A percentile compares a stretch with the other conserved stretches of the same genome.
phyloP scores from a whole-genome alignment of 2,329 filamentous ascomycete species.

The Penicillium sp. region DNA sequence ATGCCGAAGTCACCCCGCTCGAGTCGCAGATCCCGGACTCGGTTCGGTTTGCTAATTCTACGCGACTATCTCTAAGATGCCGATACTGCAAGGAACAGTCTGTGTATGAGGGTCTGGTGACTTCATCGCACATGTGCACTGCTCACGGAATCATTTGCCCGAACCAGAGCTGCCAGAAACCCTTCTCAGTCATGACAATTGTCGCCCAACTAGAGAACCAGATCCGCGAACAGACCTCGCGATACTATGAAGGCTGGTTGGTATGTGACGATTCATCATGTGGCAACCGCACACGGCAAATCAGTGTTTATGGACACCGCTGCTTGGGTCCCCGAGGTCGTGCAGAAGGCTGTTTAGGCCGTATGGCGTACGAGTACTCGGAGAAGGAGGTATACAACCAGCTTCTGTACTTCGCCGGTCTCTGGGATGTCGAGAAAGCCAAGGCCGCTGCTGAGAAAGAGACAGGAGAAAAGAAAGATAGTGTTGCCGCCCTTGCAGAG shows the following conservation, averaged over 20 bases:
- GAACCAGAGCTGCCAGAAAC: conserved; percentile 58
- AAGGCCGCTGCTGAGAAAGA: conserved; percentile 53
- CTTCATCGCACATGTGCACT: conserved; percentile 60
- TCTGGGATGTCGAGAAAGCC: conserved; percentile 90
- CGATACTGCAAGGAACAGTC: conserved; percentile 71
- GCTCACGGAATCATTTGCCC: conserved; percentile 74
- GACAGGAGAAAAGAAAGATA: conserved; percentile 58
- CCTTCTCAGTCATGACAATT: conserved; percentile 68
- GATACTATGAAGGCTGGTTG: conserved; percentile 91
- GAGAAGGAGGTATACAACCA: conserved; percentile 96
- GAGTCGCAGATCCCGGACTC: conserved; percentile 93
- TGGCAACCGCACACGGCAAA: conserved; percentile 80
- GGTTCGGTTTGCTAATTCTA: conserved; percentile 80
- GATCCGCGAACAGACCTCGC: conserved; percentile 71
- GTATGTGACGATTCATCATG: conserved; percentile 87
- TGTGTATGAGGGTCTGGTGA: conserved; percentile 71
- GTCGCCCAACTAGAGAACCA: conserved; percentile 85
- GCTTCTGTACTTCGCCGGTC: conserved; percentile 75
- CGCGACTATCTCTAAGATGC: conserved; percentile 74
- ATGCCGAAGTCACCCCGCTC: conserved; percentile 78
- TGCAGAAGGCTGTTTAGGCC: conserved; percentile 77
- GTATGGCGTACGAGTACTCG: conserved; percentile 81
- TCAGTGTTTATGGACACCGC: conserved; percentile 86
- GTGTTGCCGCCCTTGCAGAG: conserved; percentile 69
- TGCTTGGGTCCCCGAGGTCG: conserved; percentile 86